Base-by-base conservation (phyloP, 495 filamentous ascomycete genomes). In the Staphylotrichum longicolle region DNA sequence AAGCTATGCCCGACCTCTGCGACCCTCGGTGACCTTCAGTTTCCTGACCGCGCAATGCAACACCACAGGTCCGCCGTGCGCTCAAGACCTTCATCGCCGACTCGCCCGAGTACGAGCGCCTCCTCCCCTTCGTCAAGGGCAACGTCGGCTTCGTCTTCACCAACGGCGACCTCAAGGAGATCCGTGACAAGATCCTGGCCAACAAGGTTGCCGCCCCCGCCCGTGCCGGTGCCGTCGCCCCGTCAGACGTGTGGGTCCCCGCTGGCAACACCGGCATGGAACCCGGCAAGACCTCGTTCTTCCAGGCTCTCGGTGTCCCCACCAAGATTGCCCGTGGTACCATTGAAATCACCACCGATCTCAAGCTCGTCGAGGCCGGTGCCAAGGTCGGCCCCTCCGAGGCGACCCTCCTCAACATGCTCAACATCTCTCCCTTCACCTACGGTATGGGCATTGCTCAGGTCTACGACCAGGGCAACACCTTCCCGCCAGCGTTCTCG, bases 241-340 rank as follows among this genome's bases (percentile, higher is more conserved):
- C 94, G 66, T 79, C 67, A 72, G 94, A 99, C 74, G 93, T 88
- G 67, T 98, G 82, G 82, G 79, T 98, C 63, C 94, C 94, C 54
- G 94, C 91, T 64, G 93, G 94, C 80, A 98, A 96, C 86, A 99
- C 95, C 66, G 94, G 94, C 83, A 99, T 99, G 94, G 94, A 99
- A 79, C 94, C 94, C 75, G 94, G 94, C 80, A 99, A 99, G 88
- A 99, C 94, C 70, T 96, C 94, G 70, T 99, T 99, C 92, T 99
- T 99, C 91, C 94, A 99, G 86, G 94, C 94, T 74, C 95, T 99
- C 77, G 94, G 94, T 90, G 91, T 99, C 78, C 94, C 94, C 75
- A 99, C 94, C 83, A 99, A 99, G 90, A 99, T 99, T 81, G 94
- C 94, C 72, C 95, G 94, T 96, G 94, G 94, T 92, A 99, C 94